Evolutionary conservation across 768 basidiomycete species (phyloP), one percentile per base, ranked within the genome.

Genomic region (Xanthoconium stramineum): DNA sequence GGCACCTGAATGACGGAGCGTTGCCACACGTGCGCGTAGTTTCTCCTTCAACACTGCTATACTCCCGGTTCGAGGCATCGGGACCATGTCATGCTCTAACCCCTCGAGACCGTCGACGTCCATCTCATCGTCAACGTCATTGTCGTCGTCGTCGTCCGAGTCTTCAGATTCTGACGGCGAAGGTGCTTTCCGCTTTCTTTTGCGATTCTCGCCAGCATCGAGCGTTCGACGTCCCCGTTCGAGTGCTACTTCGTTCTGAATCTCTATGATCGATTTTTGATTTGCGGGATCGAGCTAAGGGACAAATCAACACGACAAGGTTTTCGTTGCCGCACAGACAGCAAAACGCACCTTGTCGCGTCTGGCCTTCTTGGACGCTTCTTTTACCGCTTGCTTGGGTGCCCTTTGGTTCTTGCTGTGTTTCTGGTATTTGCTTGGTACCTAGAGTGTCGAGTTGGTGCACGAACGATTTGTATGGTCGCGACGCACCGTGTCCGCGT

Each of bases 221-320:
- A 42, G n/a, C 48, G 56, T 50, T 72, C 74, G 53, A 32, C 59
- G 55, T 73, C 75, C 59, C n/a, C 61, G 43, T 59, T 65, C 52
- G 58, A 58, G 46, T 5, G 67, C 69, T 6, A 75, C 75, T 65
- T 86, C 87, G 54, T 80, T 79, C 67, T 90, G 85, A 33, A 92
- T 77, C 56, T 97, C 91, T 29, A 91, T 9, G 44, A 85, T 72
- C 12, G 83, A 83, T 65, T 91, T 91, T 66, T 94, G 80, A 73
- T 96, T 94, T 7, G 85, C 87, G 1, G 96, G 96, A 71, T 98
- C 94, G 63, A 97, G 89, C 94, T 98, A 19, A 24, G 30, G 11
- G 32, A 35, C 7, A 38, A 5, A 28, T 57, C 20, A 24, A 11
- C 40, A 13, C 4, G 20, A 9, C 12, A 2, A 19, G 5, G 19